phyloP scores from a whole-genome alignment of 2,329 filamentous ascomycete genomes.

The Ascochyta rabiei region DNA sequence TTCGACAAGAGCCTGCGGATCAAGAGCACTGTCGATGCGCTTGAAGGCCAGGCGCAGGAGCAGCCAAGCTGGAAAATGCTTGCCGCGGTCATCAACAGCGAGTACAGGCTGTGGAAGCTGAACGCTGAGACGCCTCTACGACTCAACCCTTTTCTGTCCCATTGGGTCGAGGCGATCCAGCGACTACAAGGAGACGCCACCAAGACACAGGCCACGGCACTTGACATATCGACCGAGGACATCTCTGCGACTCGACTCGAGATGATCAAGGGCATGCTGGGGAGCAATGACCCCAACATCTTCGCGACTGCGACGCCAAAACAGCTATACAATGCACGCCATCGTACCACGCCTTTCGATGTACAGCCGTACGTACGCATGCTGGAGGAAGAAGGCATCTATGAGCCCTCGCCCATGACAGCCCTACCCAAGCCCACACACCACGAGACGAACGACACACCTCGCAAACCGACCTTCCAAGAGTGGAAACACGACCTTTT shows the following conservation, averaged over 20 bases:
- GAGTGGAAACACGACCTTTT: conserved; percentile 32
- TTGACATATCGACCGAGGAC: conserved; percentile 18
- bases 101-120: conserved; percentile 44
- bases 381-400: conserved; percentile 47
- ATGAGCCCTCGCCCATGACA: conserved; percentile 26
- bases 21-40: conserved; percentile 42
- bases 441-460: background rate
- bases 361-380: conserved; percentile 40
- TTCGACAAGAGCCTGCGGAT: conserved; percentile 40
- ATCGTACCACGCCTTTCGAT: conserved; percentile 30
- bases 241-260: conserved; percentile 29
- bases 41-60: conserved; percentile 25
- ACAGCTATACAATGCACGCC: conserved; percentile 21
- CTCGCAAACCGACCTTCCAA: conserved; percentile 20
- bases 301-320: conserved; percentile 22
- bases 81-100: conserved; percentile 43
- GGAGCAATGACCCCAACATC: conserved; percentile 6
- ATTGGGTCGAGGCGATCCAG: conserved; percentile 49
- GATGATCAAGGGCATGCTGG: conserved; percentile 38
- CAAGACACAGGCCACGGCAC: background rate
- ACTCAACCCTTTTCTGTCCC: conserved; percentile 48
- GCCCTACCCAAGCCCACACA: background rate
- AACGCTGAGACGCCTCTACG: conserved; percentile 38
- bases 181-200: conserved; percentile 12
- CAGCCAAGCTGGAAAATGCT: conserved; percentile 31